Conservation (phyloP, 306 rosid species). For the Gastrolobium bilobum region DNA sequence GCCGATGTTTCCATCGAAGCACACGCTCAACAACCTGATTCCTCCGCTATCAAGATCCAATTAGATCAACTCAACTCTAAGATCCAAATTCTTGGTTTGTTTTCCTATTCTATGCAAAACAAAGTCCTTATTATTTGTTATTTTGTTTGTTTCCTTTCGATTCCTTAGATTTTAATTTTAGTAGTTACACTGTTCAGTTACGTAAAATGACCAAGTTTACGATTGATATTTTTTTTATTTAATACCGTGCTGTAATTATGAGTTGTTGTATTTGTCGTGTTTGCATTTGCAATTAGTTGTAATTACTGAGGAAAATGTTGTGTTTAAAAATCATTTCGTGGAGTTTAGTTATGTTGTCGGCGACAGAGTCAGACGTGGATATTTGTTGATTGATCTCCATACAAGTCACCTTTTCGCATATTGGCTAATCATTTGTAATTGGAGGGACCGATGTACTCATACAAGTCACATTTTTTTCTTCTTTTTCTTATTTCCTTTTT, state of each 20-base stretch:
- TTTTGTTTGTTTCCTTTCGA: not conserved
- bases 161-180: not conserved
- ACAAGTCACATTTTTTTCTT: too few species aligned
- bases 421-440: conserved; percentile 19
- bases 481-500: not conserved
- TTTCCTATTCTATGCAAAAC: not conserved
- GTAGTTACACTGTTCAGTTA: conserved; percentile 19
- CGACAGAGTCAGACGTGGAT: conserved; percentile 38
- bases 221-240: not conserved
- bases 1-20: conserved; percentile 55
- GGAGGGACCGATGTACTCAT: conserved; percentile 14
- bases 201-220: not conserved
- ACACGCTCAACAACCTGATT: conserved; percentile 53
- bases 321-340: not conserved
- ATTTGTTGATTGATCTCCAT: conserved; percentile 50
- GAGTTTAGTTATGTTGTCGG: conserved; percentile 30
- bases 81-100: conserved; percentile 83
- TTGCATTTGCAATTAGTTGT: conserved; percentile 8
- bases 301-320: not conserved
- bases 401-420: conserved; percentile 57
- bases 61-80: conserved; percentile 74
- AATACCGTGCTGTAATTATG: not conserved
- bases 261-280: not conserved
- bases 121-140: not conserved
- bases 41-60: conserved; percentile 73